These are phyloP conservation scores for Myxozyma nipponensis DNA, from an alignment of 805 yeast species.

Conservation along the genomic window DNA sequence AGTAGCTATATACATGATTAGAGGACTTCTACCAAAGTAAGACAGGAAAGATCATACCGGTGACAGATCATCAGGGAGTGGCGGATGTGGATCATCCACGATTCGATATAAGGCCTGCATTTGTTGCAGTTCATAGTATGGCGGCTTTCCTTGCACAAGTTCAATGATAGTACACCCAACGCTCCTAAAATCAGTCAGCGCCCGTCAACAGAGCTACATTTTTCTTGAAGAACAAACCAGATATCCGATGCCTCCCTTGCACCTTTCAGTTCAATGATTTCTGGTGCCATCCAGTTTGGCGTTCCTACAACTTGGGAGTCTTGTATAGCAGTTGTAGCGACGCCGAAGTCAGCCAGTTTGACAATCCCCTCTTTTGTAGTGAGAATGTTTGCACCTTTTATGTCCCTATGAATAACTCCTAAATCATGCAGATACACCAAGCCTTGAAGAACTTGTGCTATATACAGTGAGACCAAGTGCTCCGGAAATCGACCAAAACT, in stretches of 20 bases:
- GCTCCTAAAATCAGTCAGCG: conserved; percentile 44
- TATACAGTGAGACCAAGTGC: conserved; percentile 47
- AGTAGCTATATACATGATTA: conserved; percentile 10
- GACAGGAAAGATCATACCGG: conserved; percentile 35
- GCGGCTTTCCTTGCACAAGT: conserved; percentile 79
- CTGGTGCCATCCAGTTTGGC: conserved; percentile 99
- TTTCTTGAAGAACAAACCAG: conserved; percentile 29
- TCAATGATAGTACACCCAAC: conserved; percentile 94
- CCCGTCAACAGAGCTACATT: background rate
- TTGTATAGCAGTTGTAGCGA: conserved; percentile 47
- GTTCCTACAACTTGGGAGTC: conserved; percentile 58
- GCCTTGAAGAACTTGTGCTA: conserved; percentile 55
- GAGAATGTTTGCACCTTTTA: conserved; percentile 70
- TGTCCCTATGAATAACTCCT: conserved; percentile 73
- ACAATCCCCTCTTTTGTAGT: conserved; percentile 59
- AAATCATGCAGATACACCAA: conserved; percentile 63
- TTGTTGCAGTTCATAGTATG: conserved; percentile 70
- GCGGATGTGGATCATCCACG: conserved; percentile 69
- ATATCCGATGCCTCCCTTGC: conserved; percentile 81
- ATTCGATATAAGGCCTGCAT: conserved; percentile 82
- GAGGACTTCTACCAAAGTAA: conserved; percentile 14
- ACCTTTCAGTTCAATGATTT: conserved; percentile 77
- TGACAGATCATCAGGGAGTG: conserved; percentile 51
- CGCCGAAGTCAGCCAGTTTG: conserved; percentile 75
- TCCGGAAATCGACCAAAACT: conserved; percentile 56